Percentiles rank a stretch among this genome's conserved stretches.
These are phyloP conservation scores for Penicillium samsonianum DNA, from an alignment of 495 filamentous ascomycete genomes.

Conservation along the genomic window DNA sequence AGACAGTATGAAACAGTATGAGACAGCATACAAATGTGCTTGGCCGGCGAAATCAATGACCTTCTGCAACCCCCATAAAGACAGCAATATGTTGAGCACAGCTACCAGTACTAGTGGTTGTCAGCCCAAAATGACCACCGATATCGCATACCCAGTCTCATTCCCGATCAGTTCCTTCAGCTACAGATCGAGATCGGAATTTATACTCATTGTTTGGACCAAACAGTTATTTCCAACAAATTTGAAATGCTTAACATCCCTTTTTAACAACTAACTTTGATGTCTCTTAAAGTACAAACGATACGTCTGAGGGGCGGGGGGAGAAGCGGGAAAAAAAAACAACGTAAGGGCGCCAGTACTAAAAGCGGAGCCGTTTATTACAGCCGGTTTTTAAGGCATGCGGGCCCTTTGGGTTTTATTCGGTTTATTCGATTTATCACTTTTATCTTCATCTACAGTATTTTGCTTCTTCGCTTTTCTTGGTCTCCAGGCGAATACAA, in stretches of 20 bases:
- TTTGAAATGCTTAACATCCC: not conserved
- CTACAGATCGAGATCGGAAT: not conserved
- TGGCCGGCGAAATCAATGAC: not conserved
- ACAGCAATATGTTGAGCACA: not conserved
- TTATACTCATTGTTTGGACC: not conserved
- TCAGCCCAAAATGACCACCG: not conserved
- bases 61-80: not conserved
- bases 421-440: slow-evolving; percentile 6
- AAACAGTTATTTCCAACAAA: not conserved
- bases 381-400: slow-evolving; percentile 31
- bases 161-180: not conserved
- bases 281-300: not conserved
- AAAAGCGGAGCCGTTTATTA: slow-evolving; percentile 30
- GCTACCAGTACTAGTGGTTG: not conserved
- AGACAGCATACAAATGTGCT: not conserved
- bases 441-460: slow-evolving; percentile 1
- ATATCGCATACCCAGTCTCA: not conserved
- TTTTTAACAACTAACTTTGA: no score
- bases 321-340: not conserved
- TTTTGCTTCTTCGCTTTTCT: not conserved
- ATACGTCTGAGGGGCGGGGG: not conserved
- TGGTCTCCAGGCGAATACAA: not conserved
- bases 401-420: slow-evolving; percentile 7
- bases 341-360: slow-evolving; percentile 6
- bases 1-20: no score